phyloP scores from a whole-genome alignment of 2,329 filamentous ascomycete genomes.

The Chrysosporium queenslandicum region DNA sequence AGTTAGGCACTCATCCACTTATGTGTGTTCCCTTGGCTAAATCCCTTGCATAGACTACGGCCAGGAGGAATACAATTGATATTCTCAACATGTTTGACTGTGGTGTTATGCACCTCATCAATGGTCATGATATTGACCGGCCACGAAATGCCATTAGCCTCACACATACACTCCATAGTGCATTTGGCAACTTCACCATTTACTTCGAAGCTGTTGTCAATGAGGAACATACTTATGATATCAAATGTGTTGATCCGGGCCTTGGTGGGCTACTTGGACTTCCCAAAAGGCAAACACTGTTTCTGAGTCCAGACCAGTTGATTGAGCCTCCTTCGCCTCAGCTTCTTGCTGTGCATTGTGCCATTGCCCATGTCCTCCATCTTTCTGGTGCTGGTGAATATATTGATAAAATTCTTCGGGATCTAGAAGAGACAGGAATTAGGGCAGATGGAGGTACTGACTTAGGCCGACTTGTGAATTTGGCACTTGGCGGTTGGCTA shows the following conservation, averaged over 20 bases:
- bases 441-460: too few species aligned
- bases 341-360: slow-evolving; percentile 5
- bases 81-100: slow-evolving; percentile 37
- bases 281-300: background rate
- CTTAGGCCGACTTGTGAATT: too few species aligned
- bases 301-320: background rate
- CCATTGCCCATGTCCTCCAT: slow-evolving; percentile 4
- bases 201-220: background rate
- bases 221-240: background rate
- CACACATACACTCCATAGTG: background rate
- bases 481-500: too few species aligned
- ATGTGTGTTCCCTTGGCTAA: background rate
- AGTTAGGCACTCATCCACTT: too few species aligned
- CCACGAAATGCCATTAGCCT: too few species aligned
- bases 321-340: background rate
- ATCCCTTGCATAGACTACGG: background rate
- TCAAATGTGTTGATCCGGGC: background rate
- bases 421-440: too few species aligned
- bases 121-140: background rate
- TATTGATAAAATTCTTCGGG: too few species aligned
- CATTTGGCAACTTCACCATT: background rate
- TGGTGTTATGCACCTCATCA: slow-evolving; percentile 20
- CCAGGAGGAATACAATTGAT: background rate
- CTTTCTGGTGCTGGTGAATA: background rate
- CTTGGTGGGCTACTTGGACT: background rate